Evolutionary conservation across 306 rosid species (phyloP).

Genomic region (Castanea crenata): DNA sequence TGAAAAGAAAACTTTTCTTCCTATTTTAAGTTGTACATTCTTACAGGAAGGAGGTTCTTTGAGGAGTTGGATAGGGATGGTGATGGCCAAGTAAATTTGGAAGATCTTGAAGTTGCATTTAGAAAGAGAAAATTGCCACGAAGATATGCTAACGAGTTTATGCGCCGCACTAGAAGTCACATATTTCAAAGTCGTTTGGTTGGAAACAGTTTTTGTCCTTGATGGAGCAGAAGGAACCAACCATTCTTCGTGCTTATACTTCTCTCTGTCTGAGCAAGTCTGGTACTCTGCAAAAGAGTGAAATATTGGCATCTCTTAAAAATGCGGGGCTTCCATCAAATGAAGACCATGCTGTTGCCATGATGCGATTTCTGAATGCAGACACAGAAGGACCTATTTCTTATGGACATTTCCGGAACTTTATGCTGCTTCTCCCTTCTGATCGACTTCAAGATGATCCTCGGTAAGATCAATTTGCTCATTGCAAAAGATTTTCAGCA

Average conservation of each 20-base stretch:
- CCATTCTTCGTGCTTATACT: conserved; percentile 98
- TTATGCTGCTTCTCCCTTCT: conserved; percentile 96
- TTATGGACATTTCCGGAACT: conserved; percentile 96
- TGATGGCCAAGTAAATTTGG: conserved; percentile 91
- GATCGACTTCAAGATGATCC: conserved; percentile 99
- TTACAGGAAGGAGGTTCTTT: conserved; percentile 91
- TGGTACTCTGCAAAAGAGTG: conserved; percentile 95
- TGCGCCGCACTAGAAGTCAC: conserved; percentile 92
- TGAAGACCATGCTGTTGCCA: conserved; percentile 97
- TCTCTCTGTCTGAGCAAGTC: conserved; percentile 95
- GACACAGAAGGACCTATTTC: conserved; percentile 92
- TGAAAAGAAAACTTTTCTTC: conserved; percentile 8
- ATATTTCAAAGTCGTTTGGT: conserved; percentile 93
- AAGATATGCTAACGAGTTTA: conserved; percentile 91
- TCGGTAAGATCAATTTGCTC: conserved; percentile 56
- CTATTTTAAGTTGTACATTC: conserved; percentile 23
- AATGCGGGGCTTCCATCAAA: conserved; percentile 96
- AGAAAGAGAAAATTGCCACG: conserved; percentile 92
- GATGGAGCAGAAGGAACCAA: conserved; percentile 98
- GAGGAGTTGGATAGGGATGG: conserved; percentile 98
- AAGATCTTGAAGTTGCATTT: conserved; percentile 92
- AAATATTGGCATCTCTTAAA: conserved; percentile 80
- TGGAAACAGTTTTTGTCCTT: conserved; percentile 94
- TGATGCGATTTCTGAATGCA: conserved; percentile 97
- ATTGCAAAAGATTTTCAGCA: conserved; percentile 9